phyloP scores from a whole-genome alignment of 2,329 filamentous ascomycete species.

The Trichoderma sp. region DNA sequence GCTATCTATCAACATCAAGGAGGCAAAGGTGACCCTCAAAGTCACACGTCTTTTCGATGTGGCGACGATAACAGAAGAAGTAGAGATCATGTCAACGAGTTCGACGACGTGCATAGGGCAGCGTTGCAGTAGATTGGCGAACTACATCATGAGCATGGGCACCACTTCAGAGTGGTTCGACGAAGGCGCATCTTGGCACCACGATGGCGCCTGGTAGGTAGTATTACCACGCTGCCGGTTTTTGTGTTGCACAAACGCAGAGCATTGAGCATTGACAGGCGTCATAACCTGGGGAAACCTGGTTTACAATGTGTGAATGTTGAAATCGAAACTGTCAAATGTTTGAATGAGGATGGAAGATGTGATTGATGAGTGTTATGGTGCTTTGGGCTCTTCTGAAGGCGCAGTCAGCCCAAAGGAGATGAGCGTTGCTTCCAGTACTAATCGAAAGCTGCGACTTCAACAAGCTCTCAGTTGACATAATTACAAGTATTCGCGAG shows the following conservation, averaged over 20 bases:
- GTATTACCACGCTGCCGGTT: neutral
- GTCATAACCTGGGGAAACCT: conserved; percentile 9
- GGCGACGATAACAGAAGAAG: neutral
- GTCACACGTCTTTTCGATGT: neutral
- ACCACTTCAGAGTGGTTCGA: neutral
- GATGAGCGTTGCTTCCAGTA: neutral
- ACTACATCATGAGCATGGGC: neutral
- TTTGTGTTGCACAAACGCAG: neutral
- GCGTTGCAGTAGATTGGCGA: conserved; percentile 9
- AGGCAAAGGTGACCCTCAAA: neutral
- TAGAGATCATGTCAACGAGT: neutral
- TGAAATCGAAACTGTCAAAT: neutral
- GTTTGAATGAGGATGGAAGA: neutral
- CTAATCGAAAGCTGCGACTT: neutral
- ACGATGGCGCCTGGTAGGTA: neutral
- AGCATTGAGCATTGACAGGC: neutral
- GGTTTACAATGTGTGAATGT: neutral
- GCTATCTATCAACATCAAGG: neutral
- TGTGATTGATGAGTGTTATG: neutral
- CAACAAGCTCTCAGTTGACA: neutral
- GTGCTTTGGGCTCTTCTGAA: neutral
- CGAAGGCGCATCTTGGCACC: neutral
- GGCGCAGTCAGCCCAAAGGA: no score
- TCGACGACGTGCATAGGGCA: neutral
- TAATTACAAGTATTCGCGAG: neutral